Conservation (phyloP, 139 green algal genomes). For the Chlamydomonas sp. region DNA sequence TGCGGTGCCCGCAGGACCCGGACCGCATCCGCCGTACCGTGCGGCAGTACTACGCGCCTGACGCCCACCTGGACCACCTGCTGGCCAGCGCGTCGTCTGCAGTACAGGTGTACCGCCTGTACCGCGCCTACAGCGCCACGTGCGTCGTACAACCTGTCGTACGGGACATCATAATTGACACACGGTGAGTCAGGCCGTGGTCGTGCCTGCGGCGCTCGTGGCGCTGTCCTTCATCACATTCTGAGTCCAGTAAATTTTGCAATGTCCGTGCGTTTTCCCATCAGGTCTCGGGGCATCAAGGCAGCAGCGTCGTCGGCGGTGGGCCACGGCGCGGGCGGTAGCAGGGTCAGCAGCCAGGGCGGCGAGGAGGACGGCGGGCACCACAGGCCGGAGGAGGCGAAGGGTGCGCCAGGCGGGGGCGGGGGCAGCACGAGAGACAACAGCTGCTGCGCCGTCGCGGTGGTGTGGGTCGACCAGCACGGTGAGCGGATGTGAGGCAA, state of each 20-base stretch:
- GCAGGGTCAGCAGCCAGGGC: too few species aligned
- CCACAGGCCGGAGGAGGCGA: background rate
- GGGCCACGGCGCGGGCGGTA: too few species aligned
- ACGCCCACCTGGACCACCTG: background rate
- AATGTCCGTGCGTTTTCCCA: too few species aligned
- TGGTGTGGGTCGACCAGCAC: slow-evolving; percentile 27
- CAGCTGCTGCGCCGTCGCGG: background rate
- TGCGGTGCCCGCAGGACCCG: background rate
- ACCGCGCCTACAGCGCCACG: background rate
- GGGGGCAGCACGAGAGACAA: background rate
- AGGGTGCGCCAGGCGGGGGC: background rate
- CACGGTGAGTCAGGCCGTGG: background rate
- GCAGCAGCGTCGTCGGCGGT: too few species aligned
- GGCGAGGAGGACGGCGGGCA: too few species aligned
- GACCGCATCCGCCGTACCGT: slow-evolving; percentile 2
- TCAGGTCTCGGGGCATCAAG: too few species aligned
- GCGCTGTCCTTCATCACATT: too few species aligned
- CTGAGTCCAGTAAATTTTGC: too few species aligned
- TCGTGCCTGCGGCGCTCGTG: too few species aligned
- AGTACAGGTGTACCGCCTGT: background rate
- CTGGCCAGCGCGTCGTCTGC: background rate
- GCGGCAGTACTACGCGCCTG: background rate
- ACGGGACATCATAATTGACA: slow-evolving; percentile 11
- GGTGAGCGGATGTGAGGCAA: background rate
- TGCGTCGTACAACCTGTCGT: background rate